phyloP scores from a whole-genome alignment of 148 eudicot genomes.

The Chenopodium quinoa region DNA sequence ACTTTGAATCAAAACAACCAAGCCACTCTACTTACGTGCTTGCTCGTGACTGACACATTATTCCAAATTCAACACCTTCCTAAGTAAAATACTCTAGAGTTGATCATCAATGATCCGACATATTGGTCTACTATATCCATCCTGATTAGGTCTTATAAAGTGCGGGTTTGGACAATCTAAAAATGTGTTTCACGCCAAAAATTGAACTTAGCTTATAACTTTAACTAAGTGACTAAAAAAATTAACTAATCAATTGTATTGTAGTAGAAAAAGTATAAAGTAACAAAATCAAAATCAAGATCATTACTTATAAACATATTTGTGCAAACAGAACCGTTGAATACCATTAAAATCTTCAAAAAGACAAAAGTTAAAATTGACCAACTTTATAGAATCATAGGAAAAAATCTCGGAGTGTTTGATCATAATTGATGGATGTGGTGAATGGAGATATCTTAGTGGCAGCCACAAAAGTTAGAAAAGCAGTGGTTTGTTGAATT shows the following conservation, averaged over 20 bases:
- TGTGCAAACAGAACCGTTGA: background rate
- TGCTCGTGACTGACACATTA: background rate
- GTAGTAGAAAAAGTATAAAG: too few species aligned
- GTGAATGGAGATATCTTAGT: background rate
- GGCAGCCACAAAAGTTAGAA: background rate
- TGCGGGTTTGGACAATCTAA: too few species aligned
- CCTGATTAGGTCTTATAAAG: too few species aligned
- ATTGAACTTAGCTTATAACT: too few species aligned
- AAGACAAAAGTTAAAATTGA: background rate
- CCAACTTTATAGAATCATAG: background rate
- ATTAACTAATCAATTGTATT: too few species aligned
- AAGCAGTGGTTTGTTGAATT: background rate
- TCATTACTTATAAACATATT: too few species aligned
- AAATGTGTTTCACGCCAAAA: too few species aligned
- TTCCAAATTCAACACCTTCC: background rate
- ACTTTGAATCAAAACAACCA: background rate
- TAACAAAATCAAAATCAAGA: too few species aligned
- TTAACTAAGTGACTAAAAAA: too few species aligned
- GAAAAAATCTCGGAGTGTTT: background rate
- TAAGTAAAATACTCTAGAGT: background rate
- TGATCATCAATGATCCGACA: too few species aligned
- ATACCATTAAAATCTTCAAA: too few species aligned
- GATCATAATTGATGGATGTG: background rate
- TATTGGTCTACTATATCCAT: too few species aligned
- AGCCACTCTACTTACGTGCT: background rate